Evolutionary conservation across 345 rosid genomes (phyloP), one percentile per base, ranked within the genome.

Genomic region (Gossypium bickii): DNA sequence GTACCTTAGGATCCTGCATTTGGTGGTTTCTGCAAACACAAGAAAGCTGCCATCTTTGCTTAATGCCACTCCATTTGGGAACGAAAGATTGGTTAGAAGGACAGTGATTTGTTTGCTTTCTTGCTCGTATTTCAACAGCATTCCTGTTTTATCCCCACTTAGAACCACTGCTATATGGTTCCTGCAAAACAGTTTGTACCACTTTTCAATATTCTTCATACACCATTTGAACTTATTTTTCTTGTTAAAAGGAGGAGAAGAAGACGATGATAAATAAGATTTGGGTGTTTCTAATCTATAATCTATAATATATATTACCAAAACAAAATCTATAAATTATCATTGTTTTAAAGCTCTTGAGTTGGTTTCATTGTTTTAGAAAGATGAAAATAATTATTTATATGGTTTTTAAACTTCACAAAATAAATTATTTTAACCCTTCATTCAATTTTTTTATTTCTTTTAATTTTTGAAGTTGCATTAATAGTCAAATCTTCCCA

Each of bases 91-190:
- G 57, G 47, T 27, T 24, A 83, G 27, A 16, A 92, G 77, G 4
- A 83, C 81, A 0, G 80, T 79, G 24, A 87, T 87, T 74, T 86
- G 82, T 4, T 87, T 67, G 48, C 62, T 81, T 1, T 15, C 74
- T 27, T 83, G 88, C 45, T 89, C 91, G 79, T 90, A 92, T 71
- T 87, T 86, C 86, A 90, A 52, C 18, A 92, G 69, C 77, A 91
- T 89, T 41, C 93, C 97, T 5, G 87, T 89, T 73, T 7, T 83
- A 73, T 92, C 97, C 9, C 85, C 85, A 55, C 79, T 83, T 47
- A 85, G 65, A 41, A 92, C 77, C 8, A 67, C 58, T 0, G 80
- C 74, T 1, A 87, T 55, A 71, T 85, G 85, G 61, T 83, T 78
- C 86, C 97, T 92, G 84, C 73, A 69, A 59, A 10, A 25, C 38